Base-by-base conservation (phyloP, 2,329 filamentous ascomycete species). In the Aureobasidium mangrovei region DNA sequence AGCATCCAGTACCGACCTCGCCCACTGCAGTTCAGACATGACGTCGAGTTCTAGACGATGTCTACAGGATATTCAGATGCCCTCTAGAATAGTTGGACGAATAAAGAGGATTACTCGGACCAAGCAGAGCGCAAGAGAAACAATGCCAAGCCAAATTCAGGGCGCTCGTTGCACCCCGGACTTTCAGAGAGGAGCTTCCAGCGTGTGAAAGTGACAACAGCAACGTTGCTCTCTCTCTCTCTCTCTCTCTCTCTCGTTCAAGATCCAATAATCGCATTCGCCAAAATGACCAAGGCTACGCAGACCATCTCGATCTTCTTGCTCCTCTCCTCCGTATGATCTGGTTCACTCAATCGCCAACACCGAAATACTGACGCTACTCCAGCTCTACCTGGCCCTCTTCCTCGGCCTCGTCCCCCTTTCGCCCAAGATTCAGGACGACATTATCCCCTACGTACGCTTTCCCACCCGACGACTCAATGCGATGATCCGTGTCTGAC, bases 251-350 rank as follows among this genome's bases (percentile, higher is more conserved):
- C 32, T 24, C 28, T 46, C 33, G 18, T 41, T 31, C 10, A 31
- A 7, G 38, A 36, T 40, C n/a, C 42, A 47, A 49, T 12, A 9
- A 35, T 32, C 12, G 44, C 43, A 47, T 42, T 12, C 9, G 43
- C 8, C 73, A 84, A 61, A 60, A 97, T 97, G 93, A 95, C 93
- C 62, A 89, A 91, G 73, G 93, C 93, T 26, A 85, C 88, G 70
- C 91, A 97, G 73, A 91, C 88, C 60, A 84, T 96, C 68, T 95
- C 90, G 58, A 79, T 95, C 66, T 85, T 83, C 66, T 83, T 96
- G 65, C 80, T 96, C 63, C 80, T 93, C 72, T 88, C 88, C 64
- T 95, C 91, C 36, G 91, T 96, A 84, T 64, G 82, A 60, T 57
- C 43, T 46, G 42, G 46, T 33, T 47, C 45, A 53, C 54, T 53